A percentile compares a stretch with the other conserved stretches of the same genome.
phyloP scores from a whole-genome alignment of 208 protist species.

The Trypanosoma conorhini region DNA sequence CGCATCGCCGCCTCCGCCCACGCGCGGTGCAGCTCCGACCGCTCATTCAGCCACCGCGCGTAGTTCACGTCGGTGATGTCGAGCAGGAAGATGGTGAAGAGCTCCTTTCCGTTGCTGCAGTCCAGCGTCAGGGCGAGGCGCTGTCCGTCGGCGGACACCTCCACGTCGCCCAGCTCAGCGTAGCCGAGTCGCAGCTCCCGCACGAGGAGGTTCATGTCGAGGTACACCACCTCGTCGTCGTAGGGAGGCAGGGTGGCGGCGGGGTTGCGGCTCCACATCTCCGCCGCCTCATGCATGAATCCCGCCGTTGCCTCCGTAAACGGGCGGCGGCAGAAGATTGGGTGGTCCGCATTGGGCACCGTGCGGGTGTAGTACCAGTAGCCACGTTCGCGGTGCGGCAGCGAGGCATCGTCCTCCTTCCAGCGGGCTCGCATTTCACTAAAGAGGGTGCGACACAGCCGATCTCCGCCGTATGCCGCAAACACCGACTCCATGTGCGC shows the following conservation, averaged over 20 bases:
- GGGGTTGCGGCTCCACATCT: constrained; percentile 34
- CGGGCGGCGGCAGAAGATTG: constrained; percentile 54
- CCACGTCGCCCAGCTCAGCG: constrained; percentile 66
- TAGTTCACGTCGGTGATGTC: constrained; percentile 58
- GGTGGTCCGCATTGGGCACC: constrained; percentile 55
- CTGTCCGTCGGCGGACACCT: constrained; percentile 53
- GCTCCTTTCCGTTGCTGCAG: constrained; percentile 61
- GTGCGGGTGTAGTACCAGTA: constrained; percentile 79
- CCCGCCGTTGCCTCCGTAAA: constrained; percentile 29
- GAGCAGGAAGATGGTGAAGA: constrained; percentile 63
- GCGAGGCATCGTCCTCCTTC: constrained; percentile 51
- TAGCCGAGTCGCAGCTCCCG: constrained; percentile 45
- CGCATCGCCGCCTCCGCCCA: constrained; percentile 36
- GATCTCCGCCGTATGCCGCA: constrained; percentile 9
- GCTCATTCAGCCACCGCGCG: constrained; percentile 37
- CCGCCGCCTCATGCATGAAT: constrained; percentile 50
- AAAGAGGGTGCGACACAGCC: constrained; percentile 36
- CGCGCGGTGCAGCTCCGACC: constrained; percentile 32
- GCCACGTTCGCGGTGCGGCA: constrained; percentile 48
- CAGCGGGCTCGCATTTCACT: constrained; percentile 50
- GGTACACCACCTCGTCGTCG: constrained; percentile 63
- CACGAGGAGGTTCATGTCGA: constrained; percentile 69
- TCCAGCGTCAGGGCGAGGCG: constrained; percentile 55
- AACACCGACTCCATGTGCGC: constrained; percentile 45
- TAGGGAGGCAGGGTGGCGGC: constrained; percentile 43